These are phyloP conservation scores for Psidium guajava DNA, from an alignment of 345 rosid genomes.

Conservation along the genomic window DNA sequence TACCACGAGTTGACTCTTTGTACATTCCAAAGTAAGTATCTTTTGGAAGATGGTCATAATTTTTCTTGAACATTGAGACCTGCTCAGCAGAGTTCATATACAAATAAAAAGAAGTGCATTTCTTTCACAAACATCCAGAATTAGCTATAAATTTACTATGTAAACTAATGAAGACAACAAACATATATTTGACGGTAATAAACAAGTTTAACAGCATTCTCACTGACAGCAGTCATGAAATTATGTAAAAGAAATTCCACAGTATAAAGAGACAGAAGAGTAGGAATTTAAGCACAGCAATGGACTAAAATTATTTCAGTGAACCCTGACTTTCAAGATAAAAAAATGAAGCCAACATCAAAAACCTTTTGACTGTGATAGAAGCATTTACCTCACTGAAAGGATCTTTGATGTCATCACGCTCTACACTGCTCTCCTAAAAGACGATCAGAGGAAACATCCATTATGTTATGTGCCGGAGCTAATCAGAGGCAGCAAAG, in stretches of 20 bases:
- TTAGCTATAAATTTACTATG: not conserved
- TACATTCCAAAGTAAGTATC: constrained; percentile 93
- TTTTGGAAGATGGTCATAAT: constrained; percentile 90
- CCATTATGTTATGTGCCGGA: not conserved
- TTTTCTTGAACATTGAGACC: constrained; percentile 95
- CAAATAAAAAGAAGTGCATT: not conserved
- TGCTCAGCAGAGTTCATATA: constrained; percentile 13
- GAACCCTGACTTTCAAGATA: not conserved
- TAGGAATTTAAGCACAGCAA: not conserved
- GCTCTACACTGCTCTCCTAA: constrained; percentile 88
- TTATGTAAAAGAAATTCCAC: not conserved
- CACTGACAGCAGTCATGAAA: not conserved
- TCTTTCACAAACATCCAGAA: not conserved
- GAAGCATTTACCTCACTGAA: constrained; percentile 61
- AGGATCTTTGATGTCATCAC: constrained; percentile 86
- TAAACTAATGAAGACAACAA: not conserved
- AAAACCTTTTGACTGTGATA: not conserved
- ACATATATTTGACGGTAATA: not conserved
- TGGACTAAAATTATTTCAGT: not conserved
- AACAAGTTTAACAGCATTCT: not conserved
- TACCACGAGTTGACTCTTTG: constrained; percentile 80
- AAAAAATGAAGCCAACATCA: not conserved
- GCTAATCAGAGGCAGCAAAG: not conserved
- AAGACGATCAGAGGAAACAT: constrained; percentile 1
- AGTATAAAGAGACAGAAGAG: not conserved